Evolutionary conservation across 305 asterid genomes (phyloP).

Genomic region (Caryopteris hybrid): DNA sequence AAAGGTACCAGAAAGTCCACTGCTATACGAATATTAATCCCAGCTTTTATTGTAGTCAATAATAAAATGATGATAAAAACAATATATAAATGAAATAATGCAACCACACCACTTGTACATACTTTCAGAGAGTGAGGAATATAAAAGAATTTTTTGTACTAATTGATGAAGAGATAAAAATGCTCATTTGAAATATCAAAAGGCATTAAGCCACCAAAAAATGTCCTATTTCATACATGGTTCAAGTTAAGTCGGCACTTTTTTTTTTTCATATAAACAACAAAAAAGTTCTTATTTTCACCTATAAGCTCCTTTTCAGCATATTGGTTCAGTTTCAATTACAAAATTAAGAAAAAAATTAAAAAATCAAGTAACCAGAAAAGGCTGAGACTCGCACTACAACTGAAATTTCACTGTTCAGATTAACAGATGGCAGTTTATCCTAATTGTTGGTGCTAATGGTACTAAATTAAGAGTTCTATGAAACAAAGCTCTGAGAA

Average conservation of each 20-base stretch:
- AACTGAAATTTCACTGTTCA: constrained; percentile 7
- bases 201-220: constrained; percentile 15
- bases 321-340: constrained; percentile 4
- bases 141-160: constrained; percentile 8
- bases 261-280: not conserved
- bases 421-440: not conserved
- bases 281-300: constrained; percentile 5
- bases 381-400: not conserved
- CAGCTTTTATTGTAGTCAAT: constrained; percentile 31
- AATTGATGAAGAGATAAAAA: constrained; percentile 16
- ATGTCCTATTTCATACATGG: constrained; percentile 8
- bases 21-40: constrained; percentile 20
- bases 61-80: constrained; percentile 27
- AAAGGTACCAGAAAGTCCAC: constrained; percentile 29
- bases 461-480: not conserved
- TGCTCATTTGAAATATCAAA: constrained; percentile 14
- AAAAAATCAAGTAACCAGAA: constrained; percentile 8
- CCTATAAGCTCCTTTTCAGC: constrained; percentile 6
- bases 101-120: constrained; percentile 30
- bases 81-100: constrained; percentile 22
- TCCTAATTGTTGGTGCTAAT: not conserved
- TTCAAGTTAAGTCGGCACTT: constrained; percentile 7
- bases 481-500: not conserved
- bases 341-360: not conserved
- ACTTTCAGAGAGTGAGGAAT: constrained; percentile 19